Evolutionary conservation across 1,284 basidiomycete genomes (phyloP), one percentile per base, ranked within the genome.

Genomic region (Termitomyces sp.): DNA sequence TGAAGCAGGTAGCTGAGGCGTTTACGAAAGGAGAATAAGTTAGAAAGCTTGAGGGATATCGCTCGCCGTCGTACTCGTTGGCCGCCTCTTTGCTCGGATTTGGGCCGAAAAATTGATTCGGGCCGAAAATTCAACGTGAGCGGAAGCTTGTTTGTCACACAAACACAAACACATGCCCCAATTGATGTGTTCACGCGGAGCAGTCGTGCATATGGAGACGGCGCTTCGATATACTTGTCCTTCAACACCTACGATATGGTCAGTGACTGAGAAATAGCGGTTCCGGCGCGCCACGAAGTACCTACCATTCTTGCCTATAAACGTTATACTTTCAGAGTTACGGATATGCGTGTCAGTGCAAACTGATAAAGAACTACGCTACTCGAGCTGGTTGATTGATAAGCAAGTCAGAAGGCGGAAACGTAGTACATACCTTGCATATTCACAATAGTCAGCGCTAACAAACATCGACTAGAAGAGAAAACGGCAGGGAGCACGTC

Each of bases 81-180:
- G 66, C 70, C 67, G 66, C 67, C 67, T 66, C 69, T 70, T 72
- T 73, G 71, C 71, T 69, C 72, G 73, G 72, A 73, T 72, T 76
- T 74, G 70, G 69, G 70, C 72, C 70, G 72, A 72, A 72, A 71
- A 68, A 64, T 69, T 66, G 66, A 67, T 71, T 73, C 73, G 73
- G 73, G 66, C 73, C 72, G 73, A 68, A 65, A 71, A 69, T 67
- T 66, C 63, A 70, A 68, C 65, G 64, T 64, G 65, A 68, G 68
- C 64, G 63, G 64, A 61, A 64, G 31, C 19, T 58, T 70, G 66
- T 72, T 73, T 73, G 69, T 62, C 60, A 65, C 62, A 65, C 68
- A 73, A 71, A 71, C 67, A 72, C 67, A 67, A 53, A 54, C 50
- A 60, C 56, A 58, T 48, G 47, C 26, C 47, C 45, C 47, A 33